phyloP scores from a whole-genome alignment of 78 protist species.

The Dictyostelium brefeldianum region DNA sequence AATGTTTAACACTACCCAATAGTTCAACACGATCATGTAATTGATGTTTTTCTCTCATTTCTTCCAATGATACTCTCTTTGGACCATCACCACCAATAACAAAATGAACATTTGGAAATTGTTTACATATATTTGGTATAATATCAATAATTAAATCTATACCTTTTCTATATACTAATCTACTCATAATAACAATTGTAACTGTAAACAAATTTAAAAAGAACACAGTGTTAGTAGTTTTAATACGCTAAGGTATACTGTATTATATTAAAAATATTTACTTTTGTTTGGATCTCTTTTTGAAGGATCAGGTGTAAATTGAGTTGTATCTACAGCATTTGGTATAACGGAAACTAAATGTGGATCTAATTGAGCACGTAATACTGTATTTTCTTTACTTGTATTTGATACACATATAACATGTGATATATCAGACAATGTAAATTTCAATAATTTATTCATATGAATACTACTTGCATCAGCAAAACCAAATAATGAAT shows the following conservation, averaged over 20 bases:
- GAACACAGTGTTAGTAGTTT: too few species aligned
- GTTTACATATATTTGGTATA: conserved; percentile 85
- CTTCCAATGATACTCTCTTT: conserved; percentile 87
- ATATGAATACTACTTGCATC: conserved; percentile 90
- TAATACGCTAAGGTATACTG: too few species aligned
- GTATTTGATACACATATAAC: conserved; percentile 97
- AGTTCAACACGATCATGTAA: conserved; percentile 94
- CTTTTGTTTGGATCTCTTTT: conserved; percentile 78
- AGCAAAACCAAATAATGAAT: conserved; percentile 97
- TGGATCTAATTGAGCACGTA: conserved; percentile 94
- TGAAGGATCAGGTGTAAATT: conserved; percentile 91
- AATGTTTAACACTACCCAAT: conserved; percentile 94
- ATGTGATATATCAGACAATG: conserved; percentile 89
- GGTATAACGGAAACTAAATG: conserved; percentile 96
- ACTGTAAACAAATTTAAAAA: conserved; percentile 4
- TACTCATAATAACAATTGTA: conserved; percentile 93
- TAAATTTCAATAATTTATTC: conserved; percentile 93
- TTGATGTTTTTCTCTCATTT: conserved; percentile 92
- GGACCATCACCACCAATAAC: conserved; percentile 97
- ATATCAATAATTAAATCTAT: conserved; percentile 84
- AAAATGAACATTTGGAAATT: conserved; percentile 87
- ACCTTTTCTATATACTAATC: conserved; percentile 98
- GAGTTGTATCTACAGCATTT: conserved; percentile 95
- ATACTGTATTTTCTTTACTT: conserved; percentile 95
- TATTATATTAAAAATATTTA: not conserved